Base-by-base conservation (phyloP, 2,329 filamentous ascomycete genomes). In the Scedosporium dehoogii region DNA sequence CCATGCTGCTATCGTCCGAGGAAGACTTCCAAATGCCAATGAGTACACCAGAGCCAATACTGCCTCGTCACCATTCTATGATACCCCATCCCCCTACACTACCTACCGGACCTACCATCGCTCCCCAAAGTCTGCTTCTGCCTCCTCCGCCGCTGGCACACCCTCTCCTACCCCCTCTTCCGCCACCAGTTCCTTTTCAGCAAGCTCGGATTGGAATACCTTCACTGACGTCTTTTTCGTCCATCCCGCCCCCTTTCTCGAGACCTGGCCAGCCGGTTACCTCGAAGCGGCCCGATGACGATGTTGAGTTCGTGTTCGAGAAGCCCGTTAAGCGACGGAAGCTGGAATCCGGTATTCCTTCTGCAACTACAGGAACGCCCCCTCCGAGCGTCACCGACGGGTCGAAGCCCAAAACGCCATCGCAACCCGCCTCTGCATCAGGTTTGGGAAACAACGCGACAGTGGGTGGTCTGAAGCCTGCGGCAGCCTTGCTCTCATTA, bases 271-370 rank as follows among this genome's bases (percentile, higher is more conserved):
- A 14, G 23, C 9, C n/a, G 14, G 41, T 1, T 10, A 14, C 51
- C 21, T 66, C 66, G 3, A 76, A 74, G 66, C 64, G 69, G 60
- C 67, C 66, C 25, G 76, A 79, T 58, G 73, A 75, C 63, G 78
- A 80, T 59, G 70, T 80, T 38, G 72, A 79, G 65, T 77, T 79
- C 61, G 69, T 80, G 38, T 78, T 75, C 53, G 74, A 72, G 21
- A 74, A 75, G 25, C 76, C 77, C 9, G 73, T 78, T 59, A 79
- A 77, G 69, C 77, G 71, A 65, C 69, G 66, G 51, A 65, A 53
- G 51, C 44, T 68, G 29, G 63, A 63, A 7, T 9, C 38, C 9
- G 3, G 5, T 4, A 21, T 12, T 3, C 18, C 16, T 16, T 12
- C 56, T 4, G 14, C 38, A 29, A 16, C 44, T 2, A 9, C 58